Base-by-base conservation (phyloP, 140 eudicot genomes). In the Artemisia princeps region DNA sequence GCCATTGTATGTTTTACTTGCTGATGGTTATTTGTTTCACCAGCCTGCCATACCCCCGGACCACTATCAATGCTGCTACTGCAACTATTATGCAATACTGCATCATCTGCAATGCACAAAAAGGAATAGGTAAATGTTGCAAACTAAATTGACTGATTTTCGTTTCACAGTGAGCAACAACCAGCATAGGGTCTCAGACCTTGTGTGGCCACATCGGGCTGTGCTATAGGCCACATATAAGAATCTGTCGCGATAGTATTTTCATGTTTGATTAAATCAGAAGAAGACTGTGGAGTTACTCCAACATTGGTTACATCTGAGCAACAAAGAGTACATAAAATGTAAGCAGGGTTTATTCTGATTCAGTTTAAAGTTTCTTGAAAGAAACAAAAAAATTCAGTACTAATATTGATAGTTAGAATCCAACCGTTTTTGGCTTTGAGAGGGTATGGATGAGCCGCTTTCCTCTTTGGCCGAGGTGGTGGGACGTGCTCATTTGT, bases 401-500 rank as follows among this genome's bases (percentile, higher is more conserved):
- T 17, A 64, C 48, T 13, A 6, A 69, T 16, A 57, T 12, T 12
- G 23, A 40, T 10, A 60, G 10, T 37, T 1, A 37, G 44, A 37
- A 40, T 15, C 82, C 61, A 33, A 90, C 97, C 95, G 61, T 50
- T 79, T 75, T 83, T 87, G 70, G 97, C 97, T 70, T 91, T 91
- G 50, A 84, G 97, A 6, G 97, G 97, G 72, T 90, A 90, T 0
- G 97, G 95, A 68, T 90, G 97, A 74, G 95, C 78, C 58, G 97
- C 97, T 81, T 91, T 91, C 77, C 91, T 82, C 72, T 91, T 91
- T 10, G 97, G 97, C 22, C 97, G 86, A 28, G 97, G 97, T 20
- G 97, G 97, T 56, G 97, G 97, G 60, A 91, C 77, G 63, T 91
- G 97, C 68, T 91, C 97, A 59, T 85, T 91, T 61, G 91, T 78